Conservation (phyloP, 2,329 filamentous ascomycete genomes). For the Colletotrichum sp. region DNA sequence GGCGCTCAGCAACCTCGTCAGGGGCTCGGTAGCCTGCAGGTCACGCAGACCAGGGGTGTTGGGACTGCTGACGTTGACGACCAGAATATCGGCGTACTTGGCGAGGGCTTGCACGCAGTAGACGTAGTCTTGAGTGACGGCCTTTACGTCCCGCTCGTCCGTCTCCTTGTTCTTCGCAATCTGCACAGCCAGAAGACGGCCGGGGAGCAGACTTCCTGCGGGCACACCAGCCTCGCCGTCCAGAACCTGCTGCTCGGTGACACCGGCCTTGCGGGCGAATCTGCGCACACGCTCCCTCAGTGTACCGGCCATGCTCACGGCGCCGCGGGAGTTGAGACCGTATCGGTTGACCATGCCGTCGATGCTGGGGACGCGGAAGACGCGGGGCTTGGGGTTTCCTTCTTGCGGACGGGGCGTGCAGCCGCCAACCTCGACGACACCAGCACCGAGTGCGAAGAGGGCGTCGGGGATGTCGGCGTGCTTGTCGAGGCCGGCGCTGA, state of each 20-base stretch:
- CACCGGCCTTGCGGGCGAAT: constrained; percentile 74
- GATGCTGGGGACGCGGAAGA: constrained; percentile 84
- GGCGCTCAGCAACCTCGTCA: constrained; percentile 80
- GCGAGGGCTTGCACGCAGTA: constrained; percentile 85
- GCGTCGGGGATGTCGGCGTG: constrained; percentile 86
- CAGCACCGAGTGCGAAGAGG: constrained; percentile 83
- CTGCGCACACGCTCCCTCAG: constrained; percentile 79
- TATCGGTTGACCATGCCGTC: constrained; percentile 95
- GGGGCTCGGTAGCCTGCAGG: constrained; percentile 82
- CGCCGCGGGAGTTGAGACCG: constrained; percentile 90
- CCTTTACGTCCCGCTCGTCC: constrained; percentile 81
- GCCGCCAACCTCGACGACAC: constrained; percentile 90
- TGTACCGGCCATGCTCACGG: constrained; percentile 82
- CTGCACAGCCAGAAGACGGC: constrained; percentile 85
- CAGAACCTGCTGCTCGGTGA: constrained; percentile 76
- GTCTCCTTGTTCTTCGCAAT: constrained; percentile 97
- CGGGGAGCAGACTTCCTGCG: constrained; percentile 78
- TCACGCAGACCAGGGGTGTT: constrained; percentile 93
- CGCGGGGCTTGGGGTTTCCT: constrained; percentile 86
- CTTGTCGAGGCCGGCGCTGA: constrained; percentile 96
- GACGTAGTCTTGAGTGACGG: constrained; percentile 83
- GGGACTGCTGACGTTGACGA: constrained; percentile 96
- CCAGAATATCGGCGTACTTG: constrained; percentile 91
- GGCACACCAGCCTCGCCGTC: constrained; percentile 80
- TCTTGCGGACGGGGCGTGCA: constrained; percentile 86